A percentile compares a stretch with the other conserved stretches of the same genome.
Conservation (phyloP, 805 yeast genomes). For the Jamesozyma hellenica region DNA sequence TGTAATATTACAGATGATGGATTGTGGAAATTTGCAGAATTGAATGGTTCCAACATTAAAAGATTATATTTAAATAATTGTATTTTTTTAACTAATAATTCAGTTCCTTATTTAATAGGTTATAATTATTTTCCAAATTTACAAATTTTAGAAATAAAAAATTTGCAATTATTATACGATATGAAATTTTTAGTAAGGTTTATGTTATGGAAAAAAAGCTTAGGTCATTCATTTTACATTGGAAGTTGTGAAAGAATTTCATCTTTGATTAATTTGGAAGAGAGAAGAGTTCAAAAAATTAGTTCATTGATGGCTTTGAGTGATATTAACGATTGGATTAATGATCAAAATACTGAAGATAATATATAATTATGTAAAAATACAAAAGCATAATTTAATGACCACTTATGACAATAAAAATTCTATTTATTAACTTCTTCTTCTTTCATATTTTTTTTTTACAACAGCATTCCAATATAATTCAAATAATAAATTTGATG, state of each 20-base stretch:
- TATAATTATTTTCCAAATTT: conserved; percentile 45
- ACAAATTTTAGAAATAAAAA: conserved; percentile 68
- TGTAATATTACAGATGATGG: conserved; percentile 68
- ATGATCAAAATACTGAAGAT: conserved; percentile 17
- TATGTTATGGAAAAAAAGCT: conserved; percentile 41
- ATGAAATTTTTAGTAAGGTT: conserved; percentile 59
- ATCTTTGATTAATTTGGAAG: conserved; percentile 48
- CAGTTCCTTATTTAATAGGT: conserved; percentile 39
- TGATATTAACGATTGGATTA: conserved; percentile 59
- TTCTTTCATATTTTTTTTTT: no score
- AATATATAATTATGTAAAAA: no score
- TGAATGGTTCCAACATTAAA: conserved; percentile 41
- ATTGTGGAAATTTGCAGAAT: conserved; percentile 67
- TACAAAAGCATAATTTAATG: no score
- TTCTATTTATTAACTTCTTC: no score
- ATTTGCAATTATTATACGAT: conserved; percentile 45
- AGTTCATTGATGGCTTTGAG: conserved; percentile 47
- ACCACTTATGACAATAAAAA: no score
- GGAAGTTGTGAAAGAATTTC: conserved; percentile 73
- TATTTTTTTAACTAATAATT: conserved; percentile 43
- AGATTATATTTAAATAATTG: conserved; percentile 74
- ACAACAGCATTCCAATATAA: no score
- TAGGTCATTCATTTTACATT: conserved; percentile 45
- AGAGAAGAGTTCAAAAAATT: conserved; percentile 44
- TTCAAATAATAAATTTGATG: no score